phyloP scores from a whole-genome alignment of 2,329 filamentous ascomycete genomes.

The Epichloe glyceriae region DNA sequence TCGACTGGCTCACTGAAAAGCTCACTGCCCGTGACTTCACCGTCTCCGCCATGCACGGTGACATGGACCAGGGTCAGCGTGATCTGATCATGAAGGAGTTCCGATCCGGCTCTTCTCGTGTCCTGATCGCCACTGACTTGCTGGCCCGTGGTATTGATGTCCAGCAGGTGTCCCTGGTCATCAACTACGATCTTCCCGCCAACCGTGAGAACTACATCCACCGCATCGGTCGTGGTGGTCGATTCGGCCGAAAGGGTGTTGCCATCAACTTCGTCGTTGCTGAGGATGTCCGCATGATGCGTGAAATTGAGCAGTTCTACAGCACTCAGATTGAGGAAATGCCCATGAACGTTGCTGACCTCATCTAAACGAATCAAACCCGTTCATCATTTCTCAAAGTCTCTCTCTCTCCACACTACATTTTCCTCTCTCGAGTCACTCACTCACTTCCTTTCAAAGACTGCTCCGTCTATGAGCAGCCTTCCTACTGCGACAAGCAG shows the following conservation, averaged over 20 bases:
- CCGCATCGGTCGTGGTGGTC: conserved; percentile 97
- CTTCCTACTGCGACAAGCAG: conserved; percentile 13
- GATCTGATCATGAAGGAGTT: conserved; percentile 99
- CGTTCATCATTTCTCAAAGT: background rate
- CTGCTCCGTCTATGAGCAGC: conserved; percentile 12
- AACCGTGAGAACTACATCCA: conserved; percentile 99
- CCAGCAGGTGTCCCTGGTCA: conserved; percentile 98
- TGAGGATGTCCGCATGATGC: conserved; percentile 99
- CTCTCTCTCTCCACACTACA: conserved; percentile 11
- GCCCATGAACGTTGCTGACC: conserved; percentile 84
- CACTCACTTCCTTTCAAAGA: conserved; percentile 11
- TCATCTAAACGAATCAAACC: conserved; percentile 43
- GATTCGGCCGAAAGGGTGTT: conserved; percentile 99
- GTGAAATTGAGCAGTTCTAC: conserved; percentile 99
- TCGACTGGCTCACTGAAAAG: conserved; percentile 99
- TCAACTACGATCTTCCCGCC: conserved; percentile 98
- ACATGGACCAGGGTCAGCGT: conserved; percentile 97
- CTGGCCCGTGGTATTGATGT: conserved; percentile 99
- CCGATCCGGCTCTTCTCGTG: conserved; percentile 95
- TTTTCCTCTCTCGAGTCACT: conserved; percentile 12
- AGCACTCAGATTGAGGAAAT: conserved; percentile 99
- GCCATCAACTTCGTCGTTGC: conserved; percentile 99
- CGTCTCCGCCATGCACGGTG: conserved; percentile 98
- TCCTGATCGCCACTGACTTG: conserved; percentile 94
- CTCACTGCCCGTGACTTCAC: conserved; percentile 98